Conservation (phyloP, 1,139 yeast species). For the Pichia sp. region DNA sequence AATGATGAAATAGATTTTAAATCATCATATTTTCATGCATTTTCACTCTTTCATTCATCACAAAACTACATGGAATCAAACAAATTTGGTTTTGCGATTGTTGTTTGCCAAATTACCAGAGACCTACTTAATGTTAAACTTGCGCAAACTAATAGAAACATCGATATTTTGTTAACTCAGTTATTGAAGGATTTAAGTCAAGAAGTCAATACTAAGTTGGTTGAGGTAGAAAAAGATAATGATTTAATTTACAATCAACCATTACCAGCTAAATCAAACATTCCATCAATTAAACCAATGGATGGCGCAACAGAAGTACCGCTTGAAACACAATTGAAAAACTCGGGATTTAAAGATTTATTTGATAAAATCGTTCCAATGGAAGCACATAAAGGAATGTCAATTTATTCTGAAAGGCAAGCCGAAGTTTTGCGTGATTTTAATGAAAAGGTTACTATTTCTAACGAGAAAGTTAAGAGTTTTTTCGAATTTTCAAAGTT, state of each 20-base stretch:
- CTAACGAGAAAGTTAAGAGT: conserved; percentile 72
- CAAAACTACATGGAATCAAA: conserved; percentile 40
- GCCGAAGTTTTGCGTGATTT: conserved; percentile 70
- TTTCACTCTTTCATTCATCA: conserved; percentile 49
- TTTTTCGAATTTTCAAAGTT: conserved; percentile 74
- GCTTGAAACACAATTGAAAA: conserved; percentile 47
- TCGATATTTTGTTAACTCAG: conserved; percentile 3
- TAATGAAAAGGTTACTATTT: conserved; percentile 67
- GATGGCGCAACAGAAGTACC: conserved; percentile 69
- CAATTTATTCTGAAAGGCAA: conserved; percentile 84
- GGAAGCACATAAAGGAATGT: conserved; percentile 77
- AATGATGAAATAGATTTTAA: conserved; percentile 33
- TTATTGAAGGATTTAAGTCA: conserved; percentile 7
- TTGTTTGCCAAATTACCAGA: conserved; percentile 23
- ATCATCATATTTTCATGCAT: conserved; percentile 38
- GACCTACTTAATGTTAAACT: neutral
- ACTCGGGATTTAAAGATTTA: conserved; percentile 45
- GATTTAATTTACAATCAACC: conserved; percentile 81
- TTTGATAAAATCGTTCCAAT: conserved; percentile 80
- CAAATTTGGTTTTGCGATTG: conserved; percentile 75
- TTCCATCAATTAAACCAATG: conserved; percentile 60
- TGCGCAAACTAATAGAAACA: neutral
- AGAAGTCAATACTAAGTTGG: conserved; percentile 34
- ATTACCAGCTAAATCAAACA: conserved; percentile 53
- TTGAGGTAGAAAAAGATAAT: conserved; percentile 65